Percentiles rank a stretch among this genome's conserved stretches.
Evolutionary conservation across 2,329 filamentous ascomycete species (phyloP).

Genomic region (Colletotrichum caudatum): DNA sequence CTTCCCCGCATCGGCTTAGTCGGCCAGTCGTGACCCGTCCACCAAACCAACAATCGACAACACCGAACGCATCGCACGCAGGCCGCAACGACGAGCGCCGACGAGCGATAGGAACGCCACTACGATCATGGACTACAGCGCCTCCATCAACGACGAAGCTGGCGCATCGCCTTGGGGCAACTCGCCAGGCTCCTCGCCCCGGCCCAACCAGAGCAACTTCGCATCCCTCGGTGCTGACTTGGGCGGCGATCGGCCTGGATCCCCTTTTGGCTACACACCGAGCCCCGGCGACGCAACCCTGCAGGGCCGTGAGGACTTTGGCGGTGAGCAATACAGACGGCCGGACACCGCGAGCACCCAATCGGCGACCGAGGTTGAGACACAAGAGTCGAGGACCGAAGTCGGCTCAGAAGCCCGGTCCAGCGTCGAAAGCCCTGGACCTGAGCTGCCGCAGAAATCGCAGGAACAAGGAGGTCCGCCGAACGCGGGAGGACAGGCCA

Average conservation of each 20-base stretch:
- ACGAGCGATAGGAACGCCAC: background rate
- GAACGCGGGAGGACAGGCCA: slow-evolving; percentile 37
- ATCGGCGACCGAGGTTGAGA: slow-evolving; percentile 57
- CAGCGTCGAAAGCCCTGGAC: slow-evolving; percentile 42
- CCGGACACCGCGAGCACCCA: slow-evolving; percentile 61
- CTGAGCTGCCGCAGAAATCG: slow-evolving; percentile 44
- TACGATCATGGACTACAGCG: slow-evolving; percentile 67
- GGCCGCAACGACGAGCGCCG: slow-evolving; percentile 3
- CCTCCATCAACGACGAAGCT: slow-evolving; percentile 66
- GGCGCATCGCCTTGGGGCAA: slow-evolving; percentile 69
- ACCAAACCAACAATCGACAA: slow-evolving; percentile 24
- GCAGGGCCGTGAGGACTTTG: slow-evolving; percentile 53
- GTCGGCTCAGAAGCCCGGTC: slow-evolving; percentile 39
- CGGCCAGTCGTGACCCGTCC: slow-evolving; percentile 39
- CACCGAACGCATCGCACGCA: slow-evolving; percentile 9
- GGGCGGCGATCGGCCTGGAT: slow-evolving; percentile 54
- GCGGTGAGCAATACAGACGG: slow-evolving; percentile 56
- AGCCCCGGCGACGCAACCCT: slow-evolving; percentile 59
- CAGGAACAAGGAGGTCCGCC: slow-evolving; percentile 45
- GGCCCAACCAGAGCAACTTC: slow-evolving; percentile 59
- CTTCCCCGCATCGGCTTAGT: slow-evolving; percentile 41
- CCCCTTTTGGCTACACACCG: slow-evolving; percentile 59
- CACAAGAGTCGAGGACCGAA: slow-evolving; percentile 50
- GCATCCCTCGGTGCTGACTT: slow-evolving; percentile 48
- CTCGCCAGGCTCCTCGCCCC: slow-evolving; percentile 64